Base-by-base conservation (phyloP, 1,284 basidiomycete genomes). In the Chalciporus piperatoides region DNA sequence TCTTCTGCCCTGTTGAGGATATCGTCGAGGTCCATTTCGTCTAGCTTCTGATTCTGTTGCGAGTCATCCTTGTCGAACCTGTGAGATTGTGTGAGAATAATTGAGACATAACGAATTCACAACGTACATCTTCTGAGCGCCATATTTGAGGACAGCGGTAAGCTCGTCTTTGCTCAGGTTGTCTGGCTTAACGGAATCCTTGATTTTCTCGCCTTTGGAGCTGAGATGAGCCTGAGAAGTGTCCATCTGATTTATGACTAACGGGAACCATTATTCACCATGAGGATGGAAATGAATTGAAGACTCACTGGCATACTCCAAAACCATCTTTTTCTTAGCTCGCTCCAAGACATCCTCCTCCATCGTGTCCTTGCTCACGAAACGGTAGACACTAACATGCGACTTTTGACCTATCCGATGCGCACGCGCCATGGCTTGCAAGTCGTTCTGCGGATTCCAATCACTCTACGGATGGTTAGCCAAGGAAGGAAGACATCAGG, bases 241-340 rank as follows among this genome's bases (percentile, higher is more conserved):
- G 73, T 99, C 97, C 87, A 99, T 97, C 73, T 99, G 96, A 72
- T 97, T 96, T 77, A 99, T 98, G 74, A 99, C 92, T 93, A 65
- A 48, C 47, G 25, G 25, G 44, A 46, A 47, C 11, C 24, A 15
- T 51, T 27, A 41, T 52, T 51, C 45, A 53, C 45, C 39, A 47
- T 23, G 14, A n/a, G 6, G 32, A 28, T 24, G 32, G 24, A 48
- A 23, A 57, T 48, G 45, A 51, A 61, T 38, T 40, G 39, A 50
- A 43, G 48, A 85, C 92, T 68, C 68, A 95, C 92, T 98, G 45
- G 96, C 97, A 75, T 99, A 98, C 71, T 99, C 97, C 58, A 99
- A 77, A 48, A 99, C 93, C 96, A 99, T 99, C 77, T 99, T 99
- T 75, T 95, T 90, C 80, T 97, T 96, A 15, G 97, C 97, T 38